Percentiles rank a stretch among this genome's conserved stretches.
These are phyloP conservation scores for Phytopythium oedochilum DNA, from an alignment of 352 stramenopile genomes.

Conservation along the genomic window DNA sequence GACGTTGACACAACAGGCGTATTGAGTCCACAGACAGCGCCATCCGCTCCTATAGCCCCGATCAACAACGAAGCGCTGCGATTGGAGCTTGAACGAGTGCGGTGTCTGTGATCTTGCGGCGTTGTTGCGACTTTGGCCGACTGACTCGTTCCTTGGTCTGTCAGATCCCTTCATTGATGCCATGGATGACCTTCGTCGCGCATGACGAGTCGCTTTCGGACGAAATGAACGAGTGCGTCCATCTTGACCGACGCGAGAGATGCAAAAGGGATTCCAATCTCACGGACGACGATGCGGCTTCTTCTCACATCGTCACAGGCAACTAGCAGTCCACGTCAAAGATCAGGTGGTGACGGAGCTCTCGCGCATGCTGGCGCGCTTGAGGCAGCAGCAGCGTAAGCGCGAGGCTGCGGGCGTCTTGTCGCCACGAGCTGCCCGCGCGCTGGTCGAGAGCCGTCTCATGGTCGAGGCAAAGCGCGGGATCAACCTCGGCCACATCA, in stretches of 20 bases:
- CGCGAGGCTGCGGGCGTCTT: slow-evolving; percentile 43
- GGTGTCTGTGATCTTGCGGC: too few relatives aligned
- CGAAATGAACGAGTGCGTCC: slow-evolving; percentile 25
- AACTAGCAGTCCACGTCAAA: slow-evolving; percentile 33
- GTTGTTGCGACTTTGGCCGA: too few relatives aligned
- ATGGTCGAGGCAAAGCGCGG: slow-evolving; percentile 63
- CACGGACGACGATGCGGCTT: too few relatives aligned
- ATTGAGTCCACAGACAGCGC: background rate
- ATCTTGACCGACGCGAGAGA: background rate
- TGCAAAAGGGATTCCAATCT: too few relatives aligned
- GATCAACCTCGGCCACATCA: slow-evolving; percentile 35
- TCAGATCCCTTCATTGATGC: slow-evolving; percentile 35
- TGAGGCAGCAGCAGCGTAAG: slow-evolving; percentile 36
- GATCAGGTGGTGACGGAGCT: slow-evolving; percentile 41
- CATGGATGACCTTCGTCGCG: slow-evolving; percentile 39
- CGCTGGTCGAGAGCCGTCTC: slow-evolving; percentile 49
- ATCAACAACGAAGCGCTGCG: background rate
- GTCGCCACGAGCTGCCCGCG: slow-evolving; percentile 26
- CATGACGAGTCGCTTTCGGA: slow-evolving; percentile 39
- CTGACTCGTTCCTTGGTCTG: background rate
- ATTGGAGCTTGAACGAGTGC: background rate
- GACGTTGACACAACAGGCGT: background rate
- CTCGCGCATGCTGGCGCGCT: slow-evolving; percentile 23
- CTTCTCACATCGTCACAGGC: slow-evolving; percentile 10
- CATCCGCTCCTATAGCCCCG: background rate